phyloP scores from a whole-genome alignment of 768 basidiomycete species.

The Tricholomella constricta region DNA sequence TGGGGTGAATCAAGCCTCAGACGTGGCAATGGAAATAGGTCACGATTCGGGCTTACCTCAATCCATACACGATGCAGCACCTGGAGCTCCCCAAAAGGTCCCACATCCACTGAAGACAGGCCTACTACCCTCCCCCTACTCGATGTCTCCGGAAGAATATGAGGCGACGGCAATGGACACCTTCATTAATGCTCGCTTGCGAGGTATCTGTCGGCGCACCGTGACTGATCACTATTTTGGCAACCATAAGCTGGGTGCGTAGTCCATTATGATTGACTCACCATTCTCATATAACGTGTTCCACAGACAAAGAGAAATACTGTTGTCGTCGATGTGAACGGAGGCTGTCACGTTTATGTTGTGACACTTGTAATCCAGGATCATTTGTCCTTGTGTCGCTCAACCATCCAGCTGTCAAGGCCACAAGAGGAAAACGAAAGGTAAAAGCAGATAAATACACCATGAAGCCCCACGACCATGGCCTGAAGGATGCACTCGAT shows the following conservation, averaged over 20 bases:
- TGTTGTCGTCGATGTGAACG: neutral
- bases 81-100: no score
- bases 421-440: neutral
- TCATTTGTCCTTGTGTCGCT: neutral
- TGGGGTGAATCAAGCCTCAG: no score
- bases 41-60: no score
- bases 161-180: neutral
- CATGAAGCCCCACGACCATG: neutral
- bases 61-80: no score
- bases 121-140: no score
- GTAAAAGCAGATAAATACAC: neutral
- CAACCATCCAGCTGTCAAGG: neutral
- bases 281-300: neutral
- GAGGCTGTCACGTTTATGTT: neutral
- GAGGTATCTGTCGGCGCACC: neutral
- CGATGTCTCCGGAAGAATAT: no score
- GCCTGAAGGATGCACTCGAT: constrained; percentile 1
- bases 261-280: neutral
- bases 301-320: neutral
- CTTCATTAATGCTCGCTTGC: no score
- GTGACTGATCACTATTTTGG: neutral
- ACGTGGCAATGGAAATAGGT: no score
- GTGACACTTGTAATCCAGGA: neutral
- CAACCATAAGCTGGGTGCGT: neutral
- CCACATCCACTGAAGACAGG: no score